Evolutionary conservation across 495 filamentous ascomycete species (phyloP), one percentile per base, ranked within the genome.

Genomic region (Penicillium canescens): DNA sequence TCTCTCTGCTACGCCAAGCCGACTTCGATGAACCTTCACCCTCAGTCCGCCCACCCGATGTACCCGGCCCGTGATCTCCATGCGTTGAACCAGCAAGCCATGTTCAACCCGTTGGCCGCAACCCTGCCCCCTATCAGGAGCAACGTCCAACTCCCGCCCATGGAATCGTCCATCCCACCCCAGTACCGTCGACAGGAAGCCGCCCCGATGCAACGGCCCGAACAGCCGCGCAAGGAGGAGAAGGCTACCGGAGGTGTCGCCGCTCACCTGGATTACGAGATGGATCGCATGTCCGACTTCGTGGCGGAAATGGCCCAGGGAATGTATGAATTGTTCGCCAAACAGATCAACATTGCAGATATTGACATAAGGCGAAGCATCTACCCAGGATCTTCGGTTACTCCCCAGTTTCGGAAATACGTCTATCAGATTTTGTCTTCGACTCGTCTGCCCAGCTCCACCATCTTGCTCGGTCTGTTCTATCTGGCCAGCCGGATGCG

Each of bases 211-310:
- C 57, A 67, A 9, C 70, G 66, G 33, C 63, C 65, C 42, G 72
- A 78, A 54, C 71, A 69, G 36, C 71, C 62, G 16, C 70, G 69
- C 57, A 83, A 78, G 65, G 79, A 80, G 58, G 76, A 81, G 44
- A 82, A 80, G 57, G 62, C 79, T 5, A 78, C 82, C 70, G 94
- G 94, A 75, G 94, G 94, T 60, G 95, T 99, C 36, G 92, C 94
- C 62, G 90, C 90, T 50, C 87, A 95, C 71, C 83, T 99, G 69
- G 95, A 99, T 77, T 99, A 99, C 72, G 94, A 98, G 69, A 94
- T 98, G 85, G 92, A 96, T 59, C 80, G 90, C 69, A 99, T 98
- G 92, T 89, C 92, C 50, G 92, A 97, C 65, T 99, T 96, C 75
- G 94, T 99, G 66, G 86, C 91, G 46, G 89, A 96, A 65, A 95